These are phyloP conservation scores for Porogramme epimiltina DNA, from an alignment of 1,284 basidiomycete species.

Conservation along the genomic window DNA sequence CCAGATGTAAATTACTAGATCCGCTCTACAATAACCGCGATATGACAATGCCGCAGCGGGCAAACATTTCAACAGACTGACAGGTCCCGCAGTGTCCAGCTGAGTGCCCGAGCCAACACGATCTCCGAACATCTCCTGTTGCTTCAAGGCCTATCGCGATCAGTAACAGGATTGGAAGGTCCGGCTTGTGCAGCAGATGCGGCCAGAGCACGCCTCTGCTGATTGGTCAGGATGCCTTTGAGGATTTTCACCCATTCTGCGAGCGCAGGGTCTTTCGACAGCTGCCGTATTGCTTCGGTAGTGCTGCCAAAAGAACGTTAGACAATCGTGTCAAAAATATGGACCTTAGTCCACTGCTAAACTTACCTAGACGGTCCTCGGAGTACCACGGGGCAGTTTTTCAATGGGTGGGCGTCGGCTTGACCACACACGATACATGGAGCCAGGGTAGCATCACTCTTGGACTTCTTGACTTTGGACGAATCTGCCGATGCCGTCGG, in stretches of 20 bases:
- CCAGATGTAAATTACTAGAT: too few relatives aligned
- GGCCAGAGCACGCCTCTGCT: slow-evolving; percentile 33
- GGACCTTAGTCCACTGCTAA: background rate
- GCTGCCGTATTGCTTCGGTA: slow-evolving; percentile 39
- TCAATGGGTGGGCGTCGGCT: slow-evolving; percentile 44
- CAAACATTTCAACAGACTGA: too few relatives aligned
- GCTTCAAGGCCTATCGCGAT: background rate
- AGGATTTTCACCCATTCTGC: slow-evolving; percentile 42
- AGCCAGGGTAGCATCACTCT: slow-evolving; percentile 22
- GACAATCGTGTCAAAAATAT: background rate
- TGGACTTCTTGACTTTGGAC: slow-evolving; percentile 44
- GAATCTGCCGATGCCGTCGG: slow-evolving; percentile 26
- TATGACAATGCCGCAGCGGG: too few relatives aligned
- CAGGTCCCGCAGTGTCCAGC: too few relatives aligned
- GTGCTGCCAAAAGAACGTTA: slow-evolving; percentile 7
- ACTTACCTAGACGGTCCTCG: slow-evolving; percentile 53
- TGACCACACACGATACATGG: slow-evolving; percentile 50
- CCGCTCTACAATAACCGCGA: too few relatives aligned
- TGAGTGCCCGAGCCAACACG: too few relatives aligned
- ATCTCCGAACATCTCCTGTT: too few relatives aligned
- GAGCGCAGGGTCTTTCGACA: slow-evolving; percentile 45
- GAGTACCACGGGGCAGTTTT: slow-evolving; percentile 53
- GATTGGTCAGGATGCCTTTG: slow-evolving; percentile 45
- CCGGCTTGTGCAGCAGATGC: slow-evolving; percentile 1
- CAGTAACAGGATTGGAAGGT: slow-evolving; percentile 3